Evolutionary conservation across 208 protist species (phyloP).

Genomic region (Crithidia bombi): DNA sequence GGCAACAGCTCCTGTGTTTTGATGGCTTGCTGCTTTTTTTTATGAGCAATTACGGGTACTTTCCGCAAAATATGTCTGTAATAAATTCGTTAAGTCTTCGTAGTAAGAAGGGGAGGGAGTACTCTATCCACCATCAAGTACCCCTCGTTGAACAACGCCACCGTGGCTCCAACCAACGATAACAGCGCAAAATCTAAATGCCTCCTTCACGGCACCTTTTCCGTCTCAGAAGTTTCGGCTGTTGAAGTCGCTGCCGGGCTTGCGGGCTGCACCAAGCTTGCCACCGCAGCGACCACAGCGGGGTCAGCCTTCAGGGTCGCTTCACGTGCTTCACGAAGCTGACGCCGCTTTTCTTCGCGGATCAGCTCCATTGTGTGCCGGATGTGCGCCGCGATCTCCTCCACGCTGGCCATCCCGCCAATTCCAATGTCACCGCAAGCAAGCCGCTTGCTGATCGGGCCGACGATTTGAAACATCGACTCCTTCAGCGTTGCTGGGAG

Average conservation of each 20-base stretch:
- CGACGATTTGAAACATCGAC: constrained; percentile 85
- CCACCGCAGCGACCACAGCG: neutral
- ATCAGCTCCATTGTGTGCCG: constrained; percentile 71
- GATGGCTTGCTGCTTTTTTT: neutral
- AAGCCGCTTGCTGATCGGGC: constrained; percentile 91
- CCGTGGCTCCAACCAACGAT: no score
- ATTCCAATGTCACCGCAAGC: constrained; percentile 95
- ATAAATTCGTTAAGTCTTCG: no score
- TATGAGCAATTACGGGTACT: no score
- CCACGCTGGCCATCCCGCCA: constrained; percentile 92
- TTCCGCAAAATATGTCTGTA: no score
- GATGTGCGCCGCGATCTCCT: constrained; percentile 75
- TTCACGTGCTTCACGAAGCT: constrained; percentile 13
- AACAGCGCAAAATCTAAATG: no score
- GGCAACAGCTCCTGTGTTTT: no score
- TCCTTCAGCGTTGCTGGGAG: constrained; percentile 48
- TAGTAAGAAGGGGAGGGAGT: no score
- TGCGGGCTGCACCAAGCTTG: neutral
- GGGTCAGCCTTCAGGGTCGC: neutral
- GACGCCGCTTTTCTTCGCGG: constrained; percentile 41
- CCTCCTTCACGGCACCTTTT: neutral
- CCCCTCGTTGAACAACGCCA: no score
- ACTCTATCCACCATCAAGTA: no score
- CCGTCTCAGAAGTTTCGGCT: neutral
- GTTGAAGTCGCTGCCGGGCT: neutral